Base-by-base conservation (phyloP, 495 filamentous ascomycete genomes). In the Daldinia caldariorum region DNA sequence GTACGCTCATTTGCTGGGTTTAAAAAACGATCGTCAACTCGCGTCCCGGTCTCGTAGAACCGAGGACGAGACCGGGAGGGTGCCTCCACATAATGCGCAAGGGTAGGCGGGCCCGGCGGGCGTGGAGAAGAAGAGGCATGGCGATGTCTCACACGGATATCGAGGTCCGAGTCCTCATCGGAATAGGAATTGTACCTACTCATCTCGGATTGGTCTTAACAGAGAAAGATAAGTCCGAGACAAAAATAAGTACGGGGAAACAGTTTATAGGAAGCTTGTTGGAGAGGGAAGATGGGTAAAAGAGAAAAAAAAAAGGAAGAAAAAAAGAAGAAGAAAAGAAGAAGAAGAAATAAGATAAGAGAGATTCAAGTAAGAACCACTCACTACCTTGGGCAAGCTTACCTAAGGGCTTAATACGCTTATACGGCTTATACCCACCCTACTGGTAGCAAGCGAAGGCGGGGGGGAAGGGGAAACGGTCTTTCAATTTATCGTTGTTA, bases 171-270 rank as follows among this genome's bases (percentile, higher is more conserved):
- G 13, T 81, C 78, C 6, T 80, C 78, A 26, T 78, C 71, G 63
- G 78, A 78, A 62, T 67, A 63, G 18, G 55, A 61, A 26, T 50
- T 68, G 90, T 89, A 75, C 89, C 88, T 34, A 87, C 89, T 73
- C 84, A 74, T 74, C n/a, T 61, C 63, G 29, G 29, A 43, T 43
- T 16, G 32, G 5, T 5, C 32, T 47, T 8, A 47, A 9, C 20
- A 47, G 43, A 47, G 32, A 26, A 26, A 26, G 32, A 8, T 56
- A 56, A 26, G 26, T 26, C 3, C 37, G 53, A 56, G 14, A 32
- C n/a, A 20, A 18, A 18, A 55, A 51, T 51, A 22, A 51, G 26
- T 0, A 13, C 20, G 53, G 22, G 37, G 41, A 62, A 45, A 45
- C 41, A 26, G 26, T 26, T 26, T 26, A 26, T 26, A 26, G 26